Evolutionary conservation across 1,284 basidiomycete genomes (phyloP).

Genomic region (Porodaedalea pini): DNA sequence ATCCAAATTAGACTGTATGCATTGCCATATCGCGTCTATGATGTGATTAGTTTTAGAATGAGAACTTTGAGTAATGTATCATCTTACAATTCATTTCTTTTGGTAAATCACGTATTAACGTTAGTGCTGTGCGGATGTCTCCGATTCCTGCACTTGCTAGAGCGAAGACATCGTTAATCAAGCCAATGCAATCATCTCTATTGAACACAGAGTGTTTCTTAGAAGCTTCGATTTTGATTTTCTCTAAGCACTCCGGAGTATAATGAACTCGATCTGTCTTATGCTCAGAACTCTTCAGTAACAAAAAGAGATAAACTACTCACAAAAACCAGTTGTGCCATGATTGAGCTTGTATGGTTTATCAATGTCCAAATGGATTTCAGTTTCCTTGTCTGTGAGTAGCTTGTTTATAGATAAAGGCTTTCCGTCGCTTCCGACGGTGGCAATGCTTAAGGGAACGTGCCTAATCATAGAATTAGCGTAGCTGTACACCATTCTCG

Average conservation of each 20-base stretch:
- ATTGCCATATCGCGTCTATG: slow-evolving; percentile 72
- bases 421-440: slow-evolving; percentile 57
- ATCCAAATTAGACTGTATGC: slow-evolving; percentile 54
- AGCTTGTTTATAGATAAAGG: slow-evolving; percentile 61
- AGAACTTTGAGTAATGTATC: neutral
- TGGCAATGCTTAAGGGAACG: slow-evolving; percentile 78
- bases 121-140: slow-evolving; percentile 74
- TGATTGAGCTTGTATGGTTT: slow-evolving; percentile 86
- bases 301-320: slow-evolving; percentile 31
- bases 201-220: slow-evolving; percentile 65
- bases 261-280: slow-evolving; percentile 81
- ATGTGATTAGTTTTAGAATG: neutral
- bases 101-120: slow-evolving; percentile 64
- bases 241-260: slow-evolving; percentile 72
- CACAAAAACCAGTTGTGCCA: slow-evolving; percentile 86
- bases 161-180: slow-evolving; percentile 79
- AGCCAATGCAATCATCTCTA: slow-evolving; percentile 82
- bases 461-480: slow-evolving; percentile 47
- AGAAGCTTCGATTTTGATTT: slow-evolving; percentile 78
- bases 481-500: no score
- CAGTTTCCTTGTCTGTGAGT: slow-evolving; percentile 68
- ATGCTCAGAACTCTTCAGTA: neutral
- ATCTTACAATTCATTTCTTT: slow-evolving; percentile 73
- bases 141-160: slow-evolving; percentile 79
- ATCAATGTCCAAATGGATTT: slow-evolving; percentile 65